Percentiles rank a stretch among this genome's conserved stretches.
Conservation (phyloP, 495 filamentous ascomycete species). For the Talaromyces liani region DNA sequence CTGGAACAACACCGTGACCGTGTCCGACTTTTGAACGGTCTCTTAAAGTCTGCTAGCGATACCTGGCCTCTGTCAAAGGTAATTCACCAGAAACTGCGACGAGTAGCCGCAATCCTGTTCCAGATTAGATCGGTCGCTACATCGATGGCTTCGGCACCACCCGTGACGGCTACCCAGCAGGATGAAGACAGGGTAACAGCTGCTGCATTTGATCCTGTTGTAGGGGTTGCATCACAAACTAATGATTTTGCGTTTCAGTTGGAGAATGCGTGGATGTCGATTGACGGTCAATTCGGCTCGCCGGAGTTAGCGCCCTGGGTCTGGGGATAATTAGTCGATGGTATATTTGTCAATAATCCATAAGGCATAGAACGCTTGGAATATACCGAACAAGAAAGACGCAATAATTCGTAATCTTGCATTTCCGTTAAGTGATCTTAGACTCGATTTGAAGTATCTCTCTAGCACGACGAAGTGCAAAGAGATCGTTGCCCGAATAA, state of each 20-base stretch:
- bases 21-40: slow-evolving; percentile 32
- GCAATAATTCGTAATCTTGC: neutral
- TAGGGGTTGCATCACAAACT: neutral
- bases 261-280: neutral
- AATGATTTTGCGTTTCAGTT: neutral
- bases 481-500: neutral
- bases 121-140: neutral
- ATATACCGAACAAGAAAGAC: neutral
- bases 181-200: neutral
- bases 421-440: neutral
- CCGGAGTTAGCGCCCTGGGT: slow-evolving; percentile 7
- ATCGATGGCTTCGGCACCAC: neutral
- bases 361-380: no score
- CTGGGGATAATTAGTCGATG: neutral
- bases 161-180: neutral
- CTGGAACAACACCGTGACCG: slow-evolving; percentile 36
- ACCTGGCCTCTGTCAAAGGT: slow-evolving; percentile 27
- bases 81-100: neutral
- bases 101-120: neutral
- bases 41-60: slow-evolving; percentile 26
- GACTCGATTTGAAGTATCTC: neutral
- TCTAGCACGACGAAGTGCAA: neutral
- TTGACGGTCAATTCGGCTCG: neutral
- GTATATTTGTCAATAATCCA: neutral
- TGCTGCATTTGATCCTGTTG: neutral